A percentile compares a stretch with the other conserved stretches of the same genome.
These are phyloP conservation scores for Blastomyces parvus DNA, from an alignment of 2,329 filamentous ascomycete genomes.

Conservation along the genomic window DNA sequence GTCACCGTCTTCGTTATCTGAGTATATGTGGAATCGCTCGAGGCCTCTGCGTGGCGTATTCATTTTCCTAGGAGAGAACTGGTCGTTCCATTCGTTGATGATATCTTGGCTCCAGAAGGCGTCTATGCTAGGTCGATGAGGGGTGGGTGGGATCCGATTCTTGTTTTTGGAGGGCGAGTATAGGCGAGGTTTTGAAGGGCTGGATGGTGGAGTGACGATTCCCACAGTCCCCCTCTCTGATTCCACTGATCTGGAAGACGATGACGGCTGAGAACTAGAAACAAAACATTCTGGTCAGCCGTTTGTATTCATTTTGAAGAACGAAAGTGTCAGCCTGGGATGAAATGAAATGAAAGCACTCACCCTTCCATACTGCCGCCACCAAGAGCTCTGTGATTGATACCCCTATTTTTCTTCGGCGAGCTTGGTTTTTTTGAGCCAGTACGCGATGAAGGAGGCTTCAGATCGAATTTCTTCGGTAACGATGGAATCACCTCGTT, in stretches of 20 bases:
- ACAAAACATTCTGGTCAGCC: not conserved
- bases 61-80: conserved; percentile 43
- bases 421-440: conserved; percentile 2
- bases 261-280: not conserved
- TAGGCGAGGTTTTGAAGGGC: conserved; percentile 35
- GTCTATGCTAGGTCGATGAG: conserved; percentile 43
- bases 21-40: conserved; percentile 24
- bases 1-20: conserved; percentile 27
- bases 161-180: conserved; percentile 41
- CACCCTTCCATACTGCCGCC: conserved; percentile 2
- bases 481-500: not conserved
- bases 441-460: not conserved
- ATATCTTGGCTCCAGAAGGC: conserved; percentile 46
- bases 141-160: conserved; percentile 40
- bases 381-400: not conserved
- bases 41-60: conserved; percentile 15
- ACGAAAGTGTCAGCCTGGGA: not conserved
- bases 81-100: conserved; percentile 47
- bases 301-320: not conserved
- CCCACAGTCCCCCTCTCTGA: not conserved
- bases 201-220: conserved; percentile 34
- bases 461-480: not conserved
- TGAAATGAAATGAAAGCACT: not conserved
- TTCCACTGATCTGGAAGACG: not conserved
- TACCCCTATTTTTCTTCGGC: not conserved